Percentiles rank a stretch among this genome's conserved stretches.
phyloP scores from a whole-genome alignment of 2,329 filamentous ascomycete species.

The Diaporthe nobilis region DNA sequence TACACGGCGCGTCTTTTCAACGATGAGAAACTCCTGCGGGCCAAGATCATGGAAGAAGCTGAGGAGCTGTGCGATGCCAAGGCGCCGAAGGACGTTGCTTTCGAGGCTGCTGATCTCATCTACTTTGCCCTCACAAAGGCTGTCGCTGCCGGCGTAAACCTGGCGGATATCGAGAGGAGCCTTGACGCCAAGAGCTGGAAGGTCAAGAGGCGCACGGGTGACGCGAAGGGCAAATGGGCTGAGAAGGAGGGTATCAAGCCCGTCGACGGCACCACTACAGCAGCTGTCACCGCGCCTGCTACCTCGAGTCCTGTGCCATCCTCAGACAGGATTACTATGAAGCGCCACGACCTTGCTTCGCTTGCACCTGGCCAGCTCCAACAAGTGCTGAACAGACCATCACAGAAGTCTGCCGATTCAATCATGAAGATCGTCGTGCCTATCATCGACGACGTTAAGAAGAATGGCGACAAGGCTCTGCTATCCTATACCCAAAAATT shows the following conservation, averaged over 20 bases:
- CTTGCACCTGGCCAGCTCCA: conserved; percentile 76
- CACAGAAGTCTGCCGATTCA: conserved; percentile 93
- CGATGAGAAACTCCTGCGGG: conserved; percentile 88
- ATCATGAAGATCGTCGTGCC: conserved; percentile 93
- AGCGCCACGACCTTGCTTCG: conserved; percentile 78
- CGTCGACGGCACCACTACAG: conserved; percentile 52
- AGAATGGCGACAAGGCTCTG: conserved; percentile 87
- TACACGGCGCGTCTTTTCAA: conserved; percentile 96
- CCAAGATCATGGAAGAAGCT: conserved; percentile 99
- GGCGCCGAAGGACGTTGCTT: conserved; percentile 86
- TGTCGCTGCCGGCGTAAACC: conserved; percentile 83
- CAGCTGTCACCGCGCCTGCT: conserved; percentile 50
- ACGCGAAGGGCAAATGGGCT: conserved; percentile 94
- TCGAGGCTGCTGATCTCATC: conserved; percentile 94
- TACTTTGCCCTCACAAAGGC: conserved; percentile 97
- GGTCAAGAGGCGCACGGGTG: conserved; percentile 91
- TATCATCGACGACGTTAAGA: conserved; percentile 89
- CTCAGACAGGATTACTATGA: conserved; percentile 81
- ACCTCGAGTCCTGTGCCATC: conserved; percentile 47
- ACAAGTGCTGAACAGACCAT: conserved; percentile 86
- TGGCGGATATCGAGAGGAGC: conserved; percentile 92
- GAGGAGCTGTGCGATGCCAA: conserved; percentile 93
- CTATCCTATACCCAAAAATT: conserved; percentile 98
- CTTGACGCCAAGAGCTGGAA: conserved; percentile 96
- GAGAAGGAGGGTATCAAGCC: conserved; percentile 81